A percentile compares a stretch with the other conserved stretches of the same genome.
Evolutionary conservation across 805 yeast genomes (phyloP).

Genomic region (Cyberlindnera japonica): DNA sequence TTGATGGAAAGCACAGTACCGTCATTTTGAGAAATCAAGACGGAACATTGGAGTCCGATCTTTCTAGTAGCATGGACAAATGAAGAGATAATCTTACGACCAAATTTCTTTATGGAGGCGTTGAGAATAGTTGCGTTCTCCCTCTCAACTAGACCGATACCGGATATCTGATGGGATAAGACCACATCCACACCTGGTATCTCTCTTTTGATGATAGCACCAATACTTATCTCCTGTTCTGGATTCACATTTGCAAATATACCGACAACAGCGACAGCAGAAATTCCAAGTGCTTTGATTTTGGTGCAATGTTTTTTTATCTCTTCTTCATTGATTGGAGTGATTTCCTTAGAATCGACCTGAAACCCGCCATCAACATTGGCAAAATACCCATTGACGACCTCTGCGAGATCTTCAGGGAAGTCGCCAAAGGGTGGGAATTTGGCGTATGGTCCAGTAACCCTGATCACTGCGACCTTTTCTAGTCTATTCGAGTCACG

Average conservation of each 20-base stretch:
- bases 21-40: constrained; percentile 44
- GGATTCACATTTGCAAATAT: constrained; percentile 37
- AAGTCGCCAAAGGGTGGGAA: constrained; percentile 41
- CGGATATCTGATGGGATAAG: constrained; percentile 36
- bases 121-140: constrained; percentile 46
- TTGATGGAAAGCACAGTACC: constrained; percentile 42
- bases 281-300: constrained; percentile 33
- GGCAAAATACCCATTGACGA: constrained; percentile 35
- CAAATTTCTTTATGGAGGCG: constrained; percentile 41
- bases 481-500: constrained; percentile 39
- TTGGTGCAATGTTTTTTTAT: constrained; percentile 28
- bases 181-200: constrained; percentile 37
- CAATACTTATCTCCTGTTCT: constrained; percentile 35
- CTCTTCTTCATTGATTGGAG: constrained; percentile 30
- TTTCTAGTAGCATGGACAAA: constrained; percentile 35
- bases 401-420: constrained; percentile 34
- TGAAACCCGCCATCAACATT: constrained; percentile 38
- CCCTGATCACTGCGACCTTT: constrained; percentile 40
- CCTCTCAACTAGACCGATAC: constrained; percentile 41
- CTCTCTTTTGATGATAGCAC: constrained; percentile 30
- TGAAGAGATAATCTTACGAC: constrained; percentile 38
- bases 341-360: constrained; percentile 39
- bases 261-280: constrained; percentile 37
- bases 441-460: constrained; percentile 40
- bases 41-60: constrained; percentile 36